A percentile compares a stretch with the other conserved stretches of the same genome.
These are phyloP conservation scores for Penicillium sp. DNA, from an alignment of 2,329 filamentous ascomycete species.

Conservation along the genomic window DNA sequence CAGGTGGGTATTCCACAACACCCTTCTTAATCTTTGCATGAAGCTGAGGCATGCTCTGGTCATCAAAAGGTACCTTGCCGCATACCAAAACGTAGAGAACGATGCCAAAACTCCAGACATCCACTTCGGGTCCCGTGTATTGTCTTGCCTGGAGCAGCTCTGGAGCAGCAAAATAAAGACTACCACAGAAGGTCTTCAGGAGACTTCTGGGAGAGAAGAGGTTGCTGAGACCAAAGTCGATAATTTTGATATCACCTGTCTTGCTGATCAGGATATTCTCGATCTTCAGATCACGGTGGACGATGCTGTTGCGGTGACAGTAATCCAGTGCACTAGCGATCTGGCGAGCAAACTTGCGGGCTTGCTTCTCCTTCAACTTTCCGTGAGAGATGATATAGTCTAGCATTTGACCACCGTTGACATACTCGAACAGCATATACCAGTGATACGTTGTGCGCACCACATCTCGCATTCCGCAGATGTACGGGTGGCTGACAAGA, in stretches of 20 bases:
- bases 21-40: conserved; percentile 99
- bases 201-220: conserved; percentile 82
- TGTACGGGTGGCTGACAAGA: conserved; percentile 89
- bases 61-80: conserved; percentile 96
- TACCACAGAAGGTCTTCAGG: conserved; percentile 95
- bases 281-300: conserved; percentile 96
- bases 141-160: conserved; percentile 90
- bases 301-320: conserved; percentile 96
- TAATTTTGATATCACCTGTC: conserved; percentile 98
- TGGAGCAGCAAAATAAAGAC: conserved; percentile 94
- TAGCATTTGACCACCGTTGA: conserved; percentile 98
- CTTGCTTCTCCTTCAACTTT: conserved; percentile 96
- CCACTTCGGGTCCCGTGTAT: conserved; percentile 94
- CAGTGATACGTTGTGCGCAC: conserved; percentile 96
- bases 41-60: conserved; percentile 97
- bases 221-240: conserved; percentile 97
- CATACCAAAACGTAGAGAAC: conserved; percentile 96
- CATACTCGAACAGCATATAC: conserved; percentile 99
- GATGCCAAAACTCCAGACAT: conserved; percentile 98
- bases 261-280: conserved; percentile 99
- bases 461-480: conserved; percentile 93
- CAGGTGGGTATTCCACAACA: conserved; percentile 89
- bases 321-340: conserved; percentile 97
- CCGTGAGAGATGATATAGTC: conserved; percentile 99
- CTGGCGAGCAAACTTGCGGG: conserved; percentile 94